Evolutionary conservation across 148 eudicot species (phyloP), one percentile per base, ranked within the genome.

Genomic region (Limonium bicolor): DNA sequence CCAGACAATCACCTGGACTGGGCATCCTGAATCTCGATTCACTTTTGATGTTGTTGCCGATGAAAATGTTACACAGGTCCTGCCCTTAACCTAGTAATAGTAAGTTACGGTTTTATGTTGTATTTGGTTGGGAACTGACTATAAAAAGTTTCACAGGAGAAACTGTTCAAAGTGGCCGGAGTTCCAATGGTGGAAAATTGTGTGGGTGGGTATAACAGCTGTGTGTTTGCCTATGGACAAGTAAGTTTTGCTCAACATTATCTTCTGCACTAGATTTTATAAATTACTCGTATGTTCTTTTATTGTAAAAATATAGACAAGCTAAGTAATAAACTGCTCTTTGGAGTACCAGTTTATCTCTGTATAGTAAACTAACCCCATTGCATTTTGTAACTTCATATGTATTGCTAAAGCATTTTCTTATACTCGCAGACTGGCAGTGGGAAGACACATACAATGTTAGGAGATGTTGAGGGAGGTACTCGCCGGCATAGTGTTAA

Each of bases 221-320:
- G 99, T 66, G 81, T 90, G 95, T 90, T 90, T 73, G 99, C 99
- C 30, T 90, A 90, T 62, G 99, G 99, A 28, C 99, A 90, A 64
- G 99, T 84, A 34, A 68, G 95, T 63, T 41, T 12, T 29, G 50
- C 22, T 31, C 14, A 43, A 25, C 24, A 41, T 30, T 36, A 27
- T 15, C 39, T 53, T 20, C 25, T 7, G 1, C 14, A 21, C 15
- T n/a, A 43, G 41, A 11, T 26, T 36, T 25, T 28, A 12, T 22
- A 40, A 23, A 46, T 20, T 40, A 10, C 28, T 25, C 5, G 20
- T 6, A 26, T 37, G 41, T 34, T 41, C 51, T 43, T 2, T 55
- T 19, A 11, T 2, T 15, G 10, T 21, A 7, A 40, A 40, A 17
- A 21, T 19, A 20, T n/a, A n/a, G n/a, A n/a, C n/a, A n/a, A n/a